These are phyloP conservation scores for Colletotrichum gigasporum DNA, from an alignment of 2,329 filamentous ascomycete genomes.

Conservation along the genomic window DNA sequence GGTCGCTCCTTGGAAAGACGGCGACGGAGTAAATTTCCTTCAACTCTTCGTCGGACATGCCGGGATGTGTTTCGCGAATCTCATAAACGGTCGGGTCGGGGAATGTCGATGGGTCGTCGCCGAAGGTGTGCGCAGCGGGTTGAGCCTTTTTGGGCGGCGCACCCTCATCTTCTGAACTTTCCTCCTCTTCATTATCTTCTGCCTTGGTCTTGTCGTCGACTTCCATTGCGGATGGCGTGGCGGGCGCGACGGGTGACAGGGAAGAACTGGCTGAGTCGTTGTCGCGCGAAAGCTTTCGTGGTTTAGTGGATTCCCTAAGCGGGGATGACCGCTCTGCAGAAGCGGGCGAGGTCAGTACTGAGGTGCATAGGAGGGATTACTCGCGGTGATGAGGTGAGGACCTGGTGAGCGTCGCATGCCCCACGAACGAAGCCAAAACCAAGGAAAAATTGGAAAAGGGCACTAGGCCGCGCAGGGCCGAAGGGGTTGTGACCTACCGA, in stretches of 20 bases:
- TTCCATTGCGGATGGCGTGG: slow-evolving; percentile 66
- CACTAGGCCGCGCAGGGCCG: slow-evolving; percentile 14
- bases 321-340: slow-evolving; percentile 63
- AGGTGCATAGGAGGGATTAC: slow-evolving; percentile 14
- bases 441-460: neutral
- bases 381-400: slow-evolving; percentile 15
- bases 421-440: slow-evolving; percentile 10
- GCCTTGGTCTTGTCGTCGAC: slow-evolving; percentile 59
- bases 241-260: slow-evolving; percentile 63
- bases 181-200: slow-evolving; percentile 52
- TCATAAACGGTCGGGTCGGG: slow-evolving; percentile 94
- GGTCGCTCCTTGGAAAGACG: slow-evolving; percentile 81
- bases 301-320: slow-evolving; percentile 59
- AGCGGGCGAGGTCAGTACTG: slow-evolving; percentile 26
- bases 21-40: slow-evolving; percentile 90
- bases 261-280: slow-evolving; percentile 68
- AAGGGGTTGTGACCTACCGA: slow-evolving; percentile 36
- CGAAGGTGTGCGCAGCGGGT: slow-evolving; percentile 88
- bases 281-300: slow-evolving; percentile 60
- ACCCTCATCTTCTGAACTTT: slow-evolving; percentile 67
- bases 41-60: slow-evolving; percentile 86
- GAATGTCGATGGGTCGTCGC: slow-evolving; percentile 90
- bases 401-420: slow-evolving; percentile 6
- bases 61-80: slow-evolving; percentile 77
- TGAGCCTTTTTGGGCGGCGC: slow-evolving; percentile 69